Percentiles rank a stretch among this genome's conserved stretches.
Evolutionary conservation across 257 asterid species (phyloP).

Genomic region (Coffea canephora): DNA sequence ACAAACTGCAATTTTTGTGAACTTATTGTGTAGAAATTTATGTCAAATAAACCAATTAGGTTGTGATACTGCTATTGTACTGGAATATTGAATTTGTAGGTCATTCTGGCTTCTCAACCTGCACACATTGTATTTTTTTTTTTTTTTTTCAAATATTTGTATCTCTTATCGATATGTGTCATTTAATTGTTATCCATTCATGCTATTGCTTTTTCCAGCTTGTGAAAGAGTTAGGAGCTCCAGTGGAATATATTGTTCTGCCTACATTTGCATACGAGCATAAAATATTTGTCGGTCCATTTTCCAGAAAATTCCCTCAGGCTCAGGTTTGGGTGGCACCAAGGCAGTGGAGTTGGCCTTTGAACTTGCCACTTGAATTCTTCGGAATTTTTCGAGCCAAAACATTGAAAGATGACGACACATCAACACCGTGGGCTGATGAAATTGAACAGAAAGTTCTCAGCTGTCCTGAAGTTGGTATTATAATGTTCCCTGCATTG

Average conservation of each 20-base stretch:
- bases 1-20: neutral
- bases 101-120: neutral
- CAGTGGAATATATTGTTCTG: conserved; percentile 75
- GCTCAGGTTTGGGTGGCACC: conserved; percentile 99
- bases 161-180: neutral
- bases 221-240: conserved; percentile 79
- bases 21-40: neutral
- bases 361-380: conserved; percentile 85
- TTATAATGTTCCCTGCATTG: neutral
- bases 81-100: neutral
- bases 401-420: conserved; percentile 57
- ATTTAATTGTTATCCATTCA: neutral
- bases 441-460: conserved; percentile 90
- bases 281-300: conserved; percentile 95
- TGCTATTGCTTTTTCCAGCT: conserved; percentile 47
- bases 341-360: conserved; percentile 98
- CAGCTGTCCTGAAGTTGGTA: conserved; percentile 97
- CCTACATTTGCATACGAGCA: conserved; percentile 97
- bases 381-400: conserved; percentile 85
- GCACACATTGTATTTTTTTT: too few species aligned
- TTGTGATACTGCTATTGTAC: neutral
- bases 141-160: too few species aligned
- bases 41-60: neutral
- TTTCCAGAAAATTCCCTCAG: conserved; percentile 83
- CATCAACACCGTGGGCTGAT: conserved; percentile 71